Percentiles rank a stretch among this genome's conserved stretches.
Evolutionary conservation across 192 early-diverging fungal species (phyloP).

Genomic region (Coemansia asiatica): DNA sequence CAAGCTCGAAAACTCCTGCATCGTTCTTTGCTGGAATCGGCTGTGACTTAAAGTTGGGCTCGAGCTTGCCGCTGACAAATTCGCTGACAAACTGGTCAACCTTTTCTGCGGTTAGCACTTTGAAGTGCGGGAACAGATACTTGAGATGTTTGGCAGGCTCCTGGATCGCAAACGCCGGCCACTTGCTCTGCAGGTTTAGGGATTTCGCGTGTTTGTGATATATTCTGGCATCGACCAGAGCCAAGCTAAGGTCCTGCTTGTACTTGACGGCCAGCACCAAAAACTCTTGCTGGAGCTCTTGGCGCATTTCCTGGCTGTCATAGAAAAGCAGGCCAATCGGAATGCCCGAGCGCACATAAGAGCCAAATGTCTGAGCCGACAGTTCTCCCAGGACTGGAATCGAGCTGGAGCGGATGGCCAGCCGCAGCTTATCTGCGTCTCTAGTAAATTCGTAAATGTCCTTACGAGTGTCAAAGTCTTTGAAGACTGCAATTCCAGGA

Average conservation of each 20-base stretch:
- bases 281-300: slow-evolving; percentile 55
- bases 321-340: slow-evolving; percentile 89
- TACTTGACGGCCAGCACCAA: slow-evolving; percentile 71
- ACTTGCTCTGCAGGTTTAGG: slow-evolving; percentile 80
- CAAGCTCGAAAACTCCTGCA: slow-evolving; percentile 86
- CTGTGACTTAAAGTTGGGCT: slow-evolving; percentile 82
- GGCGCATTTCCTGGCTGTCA: slow-evolving; percentile 61
- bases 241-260: slow-evolving; percentile 84
- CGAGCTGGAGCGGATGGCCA: slow-evolving; percentile 64
- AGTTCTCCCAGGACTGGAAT: slow-evolving; percentile 90
- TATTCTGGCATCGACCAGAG: slow-evolving; percentile 82
- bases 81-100: slow-evolving; percentile 65
- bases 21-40: slow-evolving; percentile 82
- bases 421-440: slow-evolving; percentile 59
- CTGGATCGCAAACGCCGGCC: slow-evolving; percentile 95
- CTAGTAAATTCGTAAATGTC: slow-evolving; percentile 60
- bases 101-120: slow-evolving; percentile 61
- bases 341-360: slow-evolving; percentile 76
- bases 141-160: slow-evolving; percentile 68
- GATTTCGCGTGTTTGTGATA: slow-evolving; percentile 79
- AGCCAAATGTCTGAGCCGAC: slow-evolving; percentile 79
- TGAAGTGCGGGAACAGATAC: slow-evolving; percentile 76
- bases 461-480: slow-evolving; percentile 78
- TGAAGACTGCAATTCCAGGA: slow-evolving; percentile 79
- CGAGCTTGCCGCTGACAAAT: slow-evolving; percentile 66